These are phyloP conservation scores for Melampsora occidentalis DNA, from an alignment of 1,284 basidiomycete genomes.

Conservation along the genomic window DNA sequence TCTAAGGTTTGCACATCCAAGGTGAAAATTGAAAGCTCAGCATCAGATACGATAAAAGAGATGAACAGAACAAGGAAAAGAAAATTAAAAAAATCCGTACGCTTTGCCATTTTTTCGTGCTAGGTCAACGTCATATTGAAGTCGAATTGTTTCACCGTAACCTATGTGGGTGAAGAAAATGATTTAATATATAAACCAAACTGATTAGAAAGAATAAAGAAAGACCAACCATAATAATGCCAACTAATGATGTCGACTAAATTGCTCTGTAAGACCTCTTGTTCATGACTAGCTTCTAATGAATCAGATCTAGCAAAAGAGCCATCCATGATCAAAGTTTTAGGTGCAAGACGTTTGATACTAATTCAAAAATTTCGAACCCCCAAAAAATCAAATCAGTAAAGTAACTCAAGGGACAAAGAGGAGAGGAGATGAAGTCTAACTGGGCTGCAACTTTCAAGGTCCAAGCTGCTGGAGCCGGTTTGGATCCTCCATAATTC, in stretches of 20 bases:
- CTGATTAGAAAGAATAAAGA: not conserved
- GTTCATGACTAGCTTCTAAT: constrained; percentile 47
- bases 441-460: constrained; percentile 46
- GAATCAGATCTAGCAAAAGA: constrained; percentile 49
- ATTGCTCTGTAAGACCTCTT: constrained; percentile 47
- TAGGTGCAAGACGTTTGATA: constrained; percentile 51
- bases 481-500: constrained; percentile 46
- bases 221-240: constrained; percentile 49
- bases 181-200: not conserved
- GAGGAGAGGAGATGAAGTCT: not conserved
- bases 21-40: no score
- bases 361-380: constrained; percentile 32
- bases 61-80: not conserved
- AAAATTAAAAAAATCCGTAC: constrained; percentile 27
- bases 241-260: constrained; percentile 50
- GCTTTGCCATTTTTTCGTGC: constrained; percentile 48
- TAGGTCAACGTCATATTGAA: constrained; percentile 49
- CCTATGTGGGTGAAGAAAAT: not conserved
- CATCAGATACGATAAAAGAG: not conserved
- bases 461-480: constrained; percentile 50
- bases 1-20: constrained; percentile 14
- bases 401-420: not conserved
- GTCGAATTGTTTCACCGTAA: constrained; percentile 48
- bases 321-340: constrained; percentile 52
- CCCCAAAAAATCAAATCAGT: not conserved